Percentiles rank a stretch among this genome's conserved stretches.
phyloP scores from a whole-genome alignment of 75 land plant species.

The Isoetes taiwanensis region DNA sequence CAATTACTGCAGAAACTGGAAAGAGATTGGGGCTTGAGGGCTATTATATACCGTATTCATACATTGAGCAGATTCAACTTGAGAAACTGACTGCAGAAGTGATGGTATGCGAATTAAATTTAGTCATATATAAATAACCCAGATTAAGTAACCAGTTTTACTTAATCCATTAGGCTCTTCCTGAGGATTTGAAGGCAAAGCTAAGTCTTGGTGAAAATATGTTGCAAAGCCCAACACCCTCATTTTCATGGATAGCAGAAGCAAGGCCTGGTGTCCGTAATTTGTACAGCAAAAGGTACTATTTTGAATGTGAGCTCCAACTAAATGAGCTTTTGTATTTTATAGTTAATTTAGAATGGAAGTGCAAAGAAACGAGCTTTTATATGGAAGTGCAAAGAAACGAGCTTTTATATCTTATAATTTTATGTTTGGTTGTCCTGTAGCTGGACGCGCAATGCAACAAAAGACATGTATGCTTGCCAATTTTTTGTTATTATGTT shows the following conservation, averaged over 20 bases:
- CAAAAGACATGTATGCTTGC: neutral
- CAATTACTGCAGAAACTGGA: neutral
- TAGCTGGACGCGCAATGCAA: neutral
- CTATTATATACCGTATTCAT: neutral
- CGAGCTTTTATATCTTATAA: neutral
- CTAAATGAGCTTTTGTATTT: too few relatives aligned
- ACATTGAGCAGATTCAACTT: constrained; percentile 5
- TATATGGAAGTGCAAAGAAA: neutral
- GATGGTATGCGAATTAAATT: too few relatives aligned
- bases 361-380: neutral
- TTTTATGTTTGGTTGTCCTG: neutral
- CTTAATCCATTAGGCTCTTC: constrained; percentile 15
- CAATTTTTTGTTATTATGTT: too few relatives aligned
- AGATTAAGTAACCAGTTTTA: too few relatives aligned
- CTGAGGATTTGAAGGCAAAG: constrained; percentile 60
- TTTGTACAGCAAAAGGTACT: constrained; percentile 42
- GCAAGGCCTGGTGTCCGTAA: constrained; percentile 26
- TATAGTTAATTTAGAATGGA: neutral
- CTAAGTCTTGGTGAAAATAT: constrained; percentile 70
- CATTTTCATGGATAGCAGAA: constrained; percentile 38
- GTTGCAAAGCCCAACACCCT: constrained; percentile 58
- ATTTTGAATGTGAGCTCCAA: neutral
- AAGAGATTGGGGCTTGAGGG: neutral
- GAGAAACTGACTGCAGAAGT: neutral
- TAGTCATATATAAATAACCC: too few relatives aligned